Conservation (phyloP, 2,329 filamentous ascomycete genomes). For the Blumeriella jaapii region DNA sequence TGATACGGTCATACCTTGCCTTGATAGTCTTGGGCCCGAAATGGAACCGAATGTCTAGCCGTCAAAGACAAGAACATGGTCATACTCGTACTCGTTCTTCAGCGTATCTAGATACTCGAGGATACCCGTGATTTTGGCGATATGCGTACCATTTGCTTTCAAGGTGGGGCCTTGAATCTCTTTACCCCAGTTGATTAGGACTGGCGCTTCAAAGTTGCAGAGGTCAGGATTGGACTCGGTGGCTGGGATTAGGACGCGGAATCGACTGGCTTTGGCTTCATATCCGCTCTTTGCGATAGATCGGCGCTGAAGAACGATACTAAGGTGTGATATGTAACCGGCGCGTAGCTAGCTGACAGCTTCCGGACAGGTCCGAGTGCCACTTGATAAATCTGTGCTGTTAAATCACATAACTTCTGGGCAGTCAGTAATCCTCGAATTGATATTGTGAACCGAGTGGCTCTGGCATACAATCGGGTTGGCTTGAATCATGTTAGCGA, state of each 20-base stretch:
- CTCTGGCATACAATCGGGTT: no score
- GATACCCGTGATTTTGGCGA: neutral
- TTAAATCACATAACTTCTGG: no score
- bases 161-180: neutral
- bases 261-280: neutral
- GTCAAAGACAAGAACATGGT: neutral
- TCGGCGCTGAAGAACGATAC: no score
- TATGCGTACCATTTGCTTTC: neutral
- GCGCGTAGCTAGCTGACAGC: no score
- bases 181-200: neutral
- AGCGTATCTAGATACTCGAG: neutral
- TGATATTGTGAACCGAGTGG: no score
- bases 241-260: neutral
- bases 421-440: no score
- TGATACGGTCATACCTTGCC: neutral
- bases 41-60: constrained; percentile 1
- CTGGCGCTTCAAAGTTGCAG: neutral
- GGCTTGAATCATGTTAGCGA: no score
- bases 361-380: no score
- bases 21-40: neutral
- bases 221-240: neutral
- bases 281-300: neutral
- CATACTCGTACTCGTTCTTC: neutral
- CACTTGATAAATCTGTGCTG: no score
- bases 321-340: no score